Base-by-base conservation (phyloP, 345 rosid species). In the Balakata baccata region DNA sequence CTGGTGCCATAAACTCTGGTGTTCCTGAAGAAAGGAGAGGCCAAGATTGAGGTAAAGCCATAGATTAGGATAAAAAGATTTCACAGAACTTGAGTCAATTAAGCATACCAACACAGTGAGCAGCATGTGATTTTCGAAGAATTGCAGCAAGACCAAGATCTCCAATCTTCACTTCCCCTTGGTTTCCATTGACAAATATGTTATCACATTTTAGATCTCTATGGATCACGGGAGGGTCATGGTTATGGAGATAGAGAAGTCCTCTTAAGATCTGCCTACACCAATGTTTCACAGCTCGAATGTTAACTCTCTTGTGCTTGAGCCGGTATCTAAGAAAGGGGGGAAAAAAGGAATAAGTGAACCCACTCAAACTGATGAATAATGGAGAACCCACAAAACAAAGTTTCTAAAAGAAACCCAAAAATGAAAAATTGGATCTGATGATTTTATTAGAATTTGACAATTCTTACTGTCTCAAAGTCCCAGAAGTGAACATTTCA, bases 1-100 rank as follows among this genome's bases (percentile, higher is more conserved):
- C 99, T 43, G 99, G 99, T 66, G 99, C 99, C 99, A 96, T 96
- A 69, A 96, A 96, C 85, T 96, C 99, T 9, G 97, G 98, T 46
- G 99, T 96, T 53, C 99, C 98, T 96, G 87, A 52, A 76, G 64
- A 75, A 57, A 69, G n/a, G 54, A 72, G 39, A 75, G 56, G 13
- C 45, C 61, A 61, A 38, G 1, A 52, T 47, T 11, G 53, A 22
- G 52, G 29, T 46, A 68, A 7, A 61, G 57, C 41, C 34, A 49
- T 9, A 50, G 38, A 13, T 37, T 46, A 50, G 14, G 12, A 52
- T 14, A 37, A 72, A 47, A 46, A 25, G 68, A 67, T 45, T 51
- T 39, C 43, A 51, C 38, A 53, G 57, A n/a, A 59, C 34, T 43
- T 18, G n/a, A 62, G 49, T 43, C 11, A 62, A 38, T 45, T 37